Base-by-base conservation (phyloP, 2,329 filamentous ascomycete species). In the Chaetoscypha palmicola region DNA sequence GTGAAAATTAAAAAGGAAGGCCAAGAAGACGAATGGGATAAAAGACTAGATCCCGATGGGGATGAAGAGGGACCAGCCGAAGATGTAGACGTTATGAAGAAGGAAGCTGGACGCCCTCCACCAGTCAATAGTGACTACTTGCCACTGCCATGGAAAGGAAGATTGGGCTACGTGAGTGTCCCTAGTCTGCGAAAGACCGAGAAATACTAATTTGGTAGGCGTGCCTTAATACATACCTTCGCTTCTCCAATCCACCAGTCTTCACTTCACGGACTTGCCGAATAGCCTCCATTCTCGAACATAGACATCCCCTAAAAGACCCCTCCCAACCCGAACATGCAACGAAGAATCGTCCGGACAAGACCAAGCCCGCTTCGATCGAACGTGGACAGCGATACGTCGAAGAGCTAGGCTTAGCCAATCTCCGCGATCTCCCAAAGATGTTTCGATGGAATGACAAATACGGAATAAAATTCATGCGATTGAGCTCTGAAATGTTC, bases 401-500 rank as follows among this genome's bases (percentile, higher is more conserved):
- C 0, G 79, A 95, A 62, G 72, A 76, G 0, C 64, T 97, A 2
- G 87, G 89, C 0, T 63, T 95, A 9, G 79, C 85, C 12, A 97
- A 97, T 63, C 84, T 86, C 1, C 74, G 77, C 31, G 91, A 97
- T 56, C 78, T 96, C 23, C 67, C 75, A 45, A 94, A 94, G 64
- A 87, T 96, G 78, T 59, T 96, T 7, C 76, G 79, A 1, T 97
- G 91, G 91, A 96, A 97, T 59, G 83, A 94, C 52, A 85, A 79
- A 54, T 96, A 91, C 52, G 82, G 83, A 30, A 97, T 97, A 65
- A 90, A 81, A 54, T 96, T 97, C 62, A 79, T 97, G 77, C 79
- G 91, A 1, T 70, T 97, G 16, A 94, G 87, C 54, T 94, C 87
- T 43, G 91, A 96, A 56, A 96, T 96, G 86, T 97, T 97, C 52